phyloP scores from a whole-genome alignment of 306 rosid species.

The Inga leiocalycina region DNA sequence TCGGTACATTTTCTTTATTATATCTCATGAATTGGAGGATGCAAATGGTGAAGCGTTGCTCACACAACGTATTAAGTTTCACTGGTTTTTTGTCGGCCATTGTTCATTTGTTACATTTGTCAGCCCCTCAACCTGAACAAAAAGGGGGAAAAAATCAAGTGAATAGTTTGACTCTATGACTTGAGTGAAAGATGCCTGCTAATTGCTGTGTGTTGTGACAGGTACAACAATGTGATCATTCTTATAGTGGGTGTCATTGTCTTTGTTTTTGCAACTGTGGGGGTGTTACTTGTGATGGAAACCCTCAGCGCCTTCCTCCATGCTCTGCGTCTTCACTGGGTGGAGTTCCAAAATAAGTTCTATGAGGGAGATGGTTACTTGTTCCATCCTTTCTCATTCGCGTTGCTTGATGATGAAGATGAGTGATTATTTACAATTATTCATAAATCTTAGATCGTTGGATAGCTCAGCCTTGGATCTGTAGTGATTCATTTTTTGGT shows the following conservation, averaged over 20 bases:
- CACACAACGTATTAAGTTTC: neutral
- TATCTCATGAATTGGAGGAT: constrained; percentile 32
- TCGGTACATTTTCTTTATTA: constrained; percentile 8
- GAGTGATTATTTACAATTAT: constrained; percentile 46
- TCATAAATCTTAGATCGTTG: neutral
- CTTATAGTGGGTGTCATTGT: constrained; percentile 75
- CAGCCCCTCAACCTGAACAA: neutral
- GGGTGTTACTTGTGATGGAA: constrained; percentile 94
- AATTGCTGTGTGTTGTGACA: constrained; percentile 42
- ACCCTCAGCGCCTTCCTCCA: constrained; percentile 96
- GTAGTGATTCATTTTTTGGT: constrained; percentile 43
- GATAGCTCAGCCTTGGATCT: constrained; percentile 49
- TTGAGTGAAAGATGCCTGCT: neutral
- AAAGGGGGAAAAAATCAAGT: neutral
- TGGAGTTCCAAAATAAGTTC: constrained; percentile 97
- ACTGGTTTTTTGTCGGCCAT: neutral
- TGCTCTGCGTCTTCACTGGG: constrained; percentile 98
- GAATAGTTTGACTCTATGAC: neutral
- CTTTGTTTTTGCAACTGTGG: constrained; percentile 81
- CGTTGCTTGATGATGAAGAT: constrained; percentile 65
- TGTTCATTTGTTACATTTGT: constrained; percentile 9
- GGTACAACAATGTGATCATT: constrained; percentile 82
- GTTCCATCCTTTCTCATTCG: constrained; percentile 77
- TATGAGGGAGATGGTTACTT: constrained; percentile 88
- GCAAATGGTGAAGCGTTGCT: neutral